Conservation (phyloP, 257 asterid species). For the Gentiana dahurica region DNA sequence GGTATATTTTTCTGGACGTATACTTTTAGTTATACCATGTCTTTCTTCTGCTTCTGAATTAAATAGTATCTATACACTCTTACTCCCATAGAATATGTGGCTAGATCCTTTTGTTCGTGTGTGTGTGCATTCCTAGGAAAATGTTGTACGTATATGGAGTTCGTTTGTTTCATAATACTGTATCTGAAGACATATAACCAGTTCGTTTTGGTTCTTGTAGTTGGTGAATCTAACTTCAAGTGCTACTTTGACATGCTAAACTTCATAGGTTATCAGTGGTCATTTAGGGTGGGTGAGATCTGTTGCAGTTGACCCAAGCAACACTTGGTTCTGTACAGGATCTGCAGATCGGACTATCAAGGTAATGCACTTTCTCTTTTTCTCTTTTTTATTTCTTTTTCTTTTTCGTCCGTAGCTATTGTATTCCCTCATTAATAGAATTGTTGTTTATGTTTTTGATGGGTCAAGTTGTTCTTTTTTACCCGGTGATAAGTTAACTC, state of each 20-base stretch:
- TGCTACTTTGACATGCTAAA: conserved; percentile 5
- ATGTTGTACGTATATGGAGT: not conserved
- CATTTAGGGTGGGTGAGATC: conserved; percentile 88
- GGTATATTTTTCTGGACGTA: too few relatives aligned
- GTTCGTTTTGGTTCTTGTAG: not conserved
- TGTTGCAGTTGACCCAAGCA: conserved; percentile 92
- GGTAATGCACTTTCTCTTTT: conserved; percentile 24
- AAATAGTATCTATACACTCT: too few relatives aligned
- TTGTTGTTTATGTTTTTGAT: too few relatives aligned
- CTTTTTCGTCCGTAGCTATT: too few relatives aligned
- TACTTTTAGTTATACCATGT: too few relatives aligned
- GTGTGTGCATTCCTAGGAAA: not conserved
- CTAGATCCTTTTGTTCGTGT: not conserved
- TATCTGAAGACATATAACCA: not conserved
- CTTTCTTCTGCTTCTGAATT: too few relatives aligned
- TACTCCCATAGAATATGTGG: not conserved
- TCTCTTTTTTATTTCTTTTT: too few relatives aligned
- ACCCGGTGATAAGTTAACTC: too few relatives aligned
- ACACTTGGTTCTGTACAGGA: conserved; percentile 84
- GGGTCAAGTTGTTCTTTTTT: too few relatives aligned
- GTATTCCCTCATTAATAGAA: too few relatives aligned
- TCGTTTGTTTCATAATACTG: not conserved
- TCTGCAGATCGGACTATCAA: conserved; percentile 94
- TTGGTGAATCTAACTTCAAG: not conserved
- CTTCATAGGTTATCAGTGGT: conserved; percentile 82